A percentile compares a stretch with the other conserved stretches of the same genome.
phyloP scores from a whole-genome alignment of 495 filamentous ascomycete genomes.

The Darksidea phi region DNA sequence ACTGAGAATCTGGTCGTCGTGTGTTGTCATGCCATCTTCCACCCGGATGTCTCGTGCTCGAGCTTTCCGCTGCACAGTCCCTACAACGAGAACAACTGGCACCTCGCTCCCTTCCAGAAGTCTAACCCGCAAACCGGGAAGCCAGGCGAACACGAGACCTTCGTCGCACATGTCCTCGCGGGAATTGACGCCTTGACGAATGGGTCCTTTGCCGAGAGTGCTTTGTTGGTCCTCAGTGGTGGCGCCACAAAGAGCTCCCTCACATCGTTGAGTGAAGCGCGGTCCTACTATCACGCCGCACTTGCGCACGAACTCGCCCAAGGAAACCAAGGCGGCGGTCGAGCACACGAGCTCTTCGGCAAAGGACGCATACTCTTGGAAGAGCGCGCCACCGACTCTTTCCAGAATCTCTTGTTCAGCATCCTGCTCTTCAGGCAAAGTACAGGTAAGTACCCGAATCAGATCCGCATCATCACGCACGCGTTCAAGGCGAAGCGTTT shows the following conservation, averaged over 20 bases:
- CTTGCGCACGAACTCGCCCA: constrained; percentile 12
- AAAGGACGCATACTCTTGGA: constrained; percentile 34
- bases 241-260: constrained; percentile 32
- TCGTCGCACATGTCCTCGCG: constrained; percentile 38
- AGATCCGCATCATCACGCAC: constrained; percentile 42
- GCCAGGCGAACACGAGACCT: constrained; percentile 41
- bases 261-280: constrained; percentile 36
- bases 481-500: constrained; percentile 44
- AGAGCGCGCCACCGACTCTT: constrained; percentile 44
- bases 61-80: constrained; percentile 17
- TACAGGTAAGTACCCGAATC: constrained; percentile 36
- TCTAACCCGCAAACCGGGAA: constrained; percentile 34
- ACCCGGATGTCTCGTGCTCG: constrained; percentile 17
- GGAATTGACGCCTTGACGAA: constrained; percentile 19
- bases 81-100: constrained; percentile 39
- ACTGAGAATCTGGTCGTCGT: constrained; percentile 35
- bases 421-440: constrained; percentile 38
- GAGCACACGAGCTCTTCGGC: constrained; percentile 5
- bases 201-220: neutral
- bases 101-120: constrained; percentile 41
- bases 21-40: constrained; percentile 45
- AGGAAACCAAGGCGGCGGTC: constrained; percentile 7
- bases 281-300: constrained; percentile 37
- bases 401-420: constrained; percentile 46
- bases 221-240: constrained; percentile 41